Base-by-base conservation (phyloP, 1,139 yeast species). In the Pneumocystis carinii region DNA sequence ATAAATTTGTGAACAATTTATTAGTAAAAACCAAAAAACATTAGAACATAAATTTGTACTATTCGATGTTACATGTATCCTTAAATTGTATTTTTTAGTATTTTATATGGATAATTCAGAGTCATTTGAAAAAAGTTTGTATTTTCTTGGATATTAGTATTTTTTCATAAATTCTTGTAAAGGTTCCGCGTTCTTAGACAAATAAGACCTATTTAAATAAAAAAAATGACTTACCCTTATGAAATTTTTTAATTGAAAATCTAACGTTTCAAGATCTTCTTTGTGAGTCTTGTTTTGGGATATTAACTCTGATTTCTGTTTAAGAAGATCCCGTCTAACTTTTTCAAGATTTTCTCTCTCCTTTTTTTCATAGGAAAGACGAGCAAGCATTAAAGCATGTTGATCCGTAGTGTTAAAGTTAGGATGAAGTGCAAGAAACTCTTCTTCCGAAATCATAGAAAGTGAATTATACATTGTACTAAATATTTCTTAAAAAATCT, bases 331-430 rank as follows among this genome's bases (percentile, higher is more conserved):
- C 17, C 70, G 66, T 64, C 70, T 69, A 32, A 62, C 61, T 4
- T 67, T 68, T 61, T 71, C 73, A 42, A 73, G 66, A 37, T 71
- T 66, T 24, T 64, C 64, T 61, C 73, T 72, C 65, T 74, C 76
- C 63, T 74, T 74, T 55, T 66, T 66, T 59, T 64, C 66, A 19
- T 59, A 59, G 10, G 60, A 59, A 32, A 74, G 66, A 29, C 76
- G 66, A 27, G 70, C 75, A 58, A 73, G 59, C 67, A 69, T 72
- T 19, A 73, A 63, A 37, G 66, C 67, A 61, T 73, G 75, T 10
- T 65, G 68, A 57, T 57, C 59, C 15, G 65, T 62, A 27, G 66
- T 64, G 1, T 59, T n/a, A 27, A 60, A n/a, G n/a, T 70, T 70
- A 1, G 75, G 74, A 62, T 72, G 68, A 59, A 66, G 68, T 3